Base-by-base conservation (phyloP, 2,329 filamentous ascomycete genomes). In the Ceratocystis albifundus region DNA sequence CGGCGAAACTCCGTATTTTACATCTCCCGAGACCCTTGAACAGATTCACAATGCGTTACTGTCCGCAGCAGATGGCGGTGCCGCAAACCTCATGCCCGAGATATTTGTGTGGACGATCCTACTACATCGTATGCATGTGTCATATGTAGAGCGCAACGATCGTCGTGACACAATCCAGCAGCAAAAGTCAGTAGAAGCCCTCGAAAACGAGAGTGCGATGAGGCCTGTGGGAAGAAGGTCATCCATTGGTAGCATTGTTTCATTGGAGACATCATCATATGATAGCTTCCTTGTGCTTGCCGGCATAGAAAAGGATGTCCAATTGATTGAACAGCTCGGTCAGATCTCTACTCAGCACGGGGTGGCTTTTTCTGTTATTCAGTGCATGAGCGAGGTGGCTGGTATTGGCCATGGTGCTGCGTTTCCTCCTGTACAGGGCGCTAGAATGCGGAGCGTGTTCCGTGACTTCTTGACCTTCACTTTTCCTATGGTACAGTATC, bases 101-200 rank as follows among this genome's bases (percentile, higher is more conserved):
- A 82, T 90, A 22, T 88, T 95, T 70, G 84, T 88, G 2, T 97
- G 92, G 92, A 85, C 87, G 3, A 78, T 93, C 61, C 82, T 96
- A 30, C 79, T 92, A 8, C 83, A 88, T 71, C 80, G 82, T 30
- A 84, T 94, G 77, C 84, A 84, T 70, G 77, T 84, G 53, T 82
- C 83, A 12, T 87, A 85, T 69, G 80, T 83, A 66, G 79, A 79
- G 63, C 79, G 86, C 59, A 84, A 83, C 48, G 85, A 88, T 72
- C 80, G 81, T 67, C 77, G 83, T 61, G 83, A 85, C 70, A 76
- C 82, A 32, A 74, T 83, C 17, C 77, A 84, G 64, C 83, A 84
- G 69, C 81, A 85, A 71, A 81, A 80, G 68, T 81, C 83, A 0
- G 79, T 82, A 57, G 82, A 83, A 68, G 80, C 79, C 3, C 84